Conservation (phyloP, 306 rosid genomes). For the Quercus cerris region DNA sequence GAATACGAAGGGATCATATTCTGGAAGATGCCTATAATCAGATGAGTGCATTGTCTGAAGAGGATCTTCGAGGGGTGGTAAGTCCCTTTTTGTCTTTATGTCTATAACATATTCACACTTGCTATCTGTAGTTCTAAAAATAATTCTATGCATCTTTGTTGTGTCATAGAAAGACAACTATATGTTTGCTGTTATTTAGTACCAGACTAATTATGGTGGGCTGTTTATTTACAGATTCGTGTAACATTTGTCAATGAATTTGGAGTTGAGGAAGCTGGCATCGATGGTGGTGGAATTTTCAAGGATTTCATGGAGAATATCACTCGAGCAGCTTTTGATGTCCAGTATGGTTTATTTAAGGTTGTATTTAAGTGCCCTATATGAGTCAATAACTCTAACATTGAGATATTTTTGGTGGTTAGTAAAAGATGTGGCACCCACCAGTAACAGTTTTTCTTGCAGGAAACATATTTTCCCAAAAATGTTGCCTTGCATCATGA, state of each 20-base stretch:
- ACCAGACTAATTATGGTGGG: constrained; percentile 8
- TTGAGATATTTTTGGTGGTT: neutral
- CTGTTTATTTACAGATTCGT: constrained; percentile 64
- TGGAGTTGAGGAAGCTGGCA: constrained; percentile 99
- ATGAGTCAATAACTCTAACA: neutral
- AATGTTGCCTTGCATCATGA: neutral
- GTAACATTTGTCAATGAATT: constrained; percentile 92
- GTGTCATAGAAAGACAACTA: neutral
- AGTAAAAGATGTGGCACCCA: neutral
- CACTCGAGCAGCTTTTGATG: constrained; percentile 98
- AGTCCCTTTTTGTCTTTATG: constrained; percentile 13
- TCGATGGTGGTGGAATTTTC: constrained; percentile 98
- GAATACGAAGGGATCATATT: constrained; percentile 85
- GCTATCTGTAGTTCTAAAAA: neutral
- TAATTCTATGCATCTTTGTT: neutral
- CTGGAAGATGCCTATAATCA: constrained; percentile 94
- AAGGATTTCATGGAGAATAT: constrained; percentile 99
- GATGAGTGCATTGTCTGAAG: constrained; percentile 92
- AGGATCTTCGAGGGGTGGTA: constrained; percentile 92
- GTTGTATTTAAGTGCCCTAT: constrained; percentile 32
- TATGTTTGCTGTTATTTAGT: neutral
- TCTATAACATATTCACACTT: neutral
- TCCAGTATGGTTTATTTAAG: constrained; percentile 97
- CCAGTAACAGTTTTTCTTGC: neutral
- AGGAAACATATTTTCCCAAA: neutral